A percentile compares a stretch with the other conserved stretches of the same genome.
Conservation (phyloP, 2,329 filamentous ascomycete genomes). For the Fusarium fujikuroi region DNA sequence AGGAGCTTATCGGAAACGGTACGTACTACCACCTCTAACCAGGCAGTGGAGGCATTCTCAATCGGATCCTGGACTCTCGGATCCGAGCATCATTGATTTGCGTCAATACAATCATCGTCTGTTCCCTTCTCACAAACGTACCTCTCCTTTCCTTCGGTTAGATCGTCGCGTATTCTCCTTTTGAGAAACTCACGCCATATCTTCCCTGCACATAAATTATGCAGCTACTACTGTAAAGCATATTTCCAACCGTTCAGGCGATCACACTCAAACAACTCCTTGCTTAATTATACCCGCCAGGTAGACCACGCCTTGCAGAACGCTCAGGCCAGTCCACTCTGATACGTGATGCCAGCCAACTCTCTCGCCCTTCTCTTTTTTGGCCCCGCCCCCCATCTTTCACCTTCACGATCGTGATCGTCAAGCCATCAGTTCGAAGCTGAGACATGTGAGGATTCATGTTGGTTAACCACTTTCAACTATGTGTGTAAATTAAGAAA, state of each 20-base stretch:
- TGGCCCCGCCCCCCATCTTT: neutral
- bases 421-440: conserved; percentile 20
- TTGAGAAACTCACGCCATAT: conserved; percentile 4
- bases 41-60: neutral
- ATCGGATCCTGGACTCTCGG: neutral
- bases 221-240: conserved; percentile 26
- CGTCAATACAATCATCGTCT: neutral
- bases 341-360: conserved; percentile 3
- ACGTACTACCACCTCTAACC: conserved; percentile 30
- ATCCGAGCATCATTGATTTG: conserved; percentile 6
- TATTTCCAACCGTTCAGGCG: conserved; percentile 8
- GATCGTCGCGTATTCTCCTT: conserved; percentile 7
- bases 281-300: conserved; percentile 30
- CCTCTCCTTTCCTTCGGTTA: conserved; percentile 5
- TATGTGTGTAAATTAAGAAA: conserved; percentile 37
- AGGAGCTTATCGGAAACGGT: conserved; percentile 37
- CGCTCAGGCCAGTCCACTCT: conserved; percentile 28
- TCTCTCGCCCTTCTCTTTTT: conserved; percentile 7
- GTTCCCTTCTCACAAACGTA: neutral
- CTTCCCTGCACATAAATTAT: conserved; percentile 32
- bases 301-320: conserved; percentile 40
- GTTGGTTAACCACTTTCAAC: conserved; percentile 5
- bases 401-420: conserved; percentile 12
- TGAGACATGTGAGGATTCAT: conserved; percentile 34
- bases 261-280: conserved; percentile 32